Conservation (phyloP, 306 rosid genomes). For the Citrullus colocynthis region DNA sequence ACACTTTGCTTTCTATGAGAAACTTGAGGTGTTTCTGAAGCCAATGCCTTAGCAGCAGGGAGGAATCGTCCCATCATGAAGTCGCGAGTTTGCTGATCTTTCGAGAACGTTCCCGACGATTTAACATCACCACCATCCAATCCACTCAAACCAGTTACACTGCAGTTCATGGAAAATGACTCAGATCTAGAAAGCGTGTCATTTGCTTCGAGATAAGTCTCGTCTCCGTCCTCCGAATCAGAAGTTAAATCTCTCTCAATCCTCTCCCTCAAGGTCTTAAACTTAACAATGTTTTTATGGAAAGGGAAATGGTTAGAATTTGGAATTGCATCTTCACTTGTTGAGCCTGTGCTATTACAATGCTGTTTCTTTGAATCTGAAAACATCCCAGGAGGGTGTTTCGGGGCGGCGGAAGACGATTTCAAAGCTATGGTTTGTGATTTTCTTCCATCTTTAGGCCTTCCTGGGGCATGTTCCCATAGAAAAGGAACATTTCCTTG, state of each 20-base stretch:
- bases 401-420: constrained; percentile 26
- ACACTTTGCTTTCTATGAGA: constrained; percentile 29
- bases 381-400: constrained; percentile 53
- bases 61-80: constrained; percentile 83
- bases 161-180: constrained; percentile 52
- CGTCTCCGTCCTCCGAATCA: constrained; percentile 26
- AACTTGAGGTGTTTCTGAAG: constrained; percentile 42
- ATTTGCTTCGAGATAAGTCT: constrained; percentile 47
- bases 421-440: constrained; percentile 15
- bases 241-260: constrained; percentile 9
- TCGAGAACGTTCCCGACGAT: constrained; percentile 32
- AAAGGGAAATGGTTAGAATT: background rate
- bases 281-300: background rate
- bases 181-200: constrained; percentile 70
- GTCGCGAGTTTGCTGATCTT: constrained; percentile 38
- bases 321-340: background rate
- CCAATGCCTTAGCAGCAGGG: constrained; percentile 83
- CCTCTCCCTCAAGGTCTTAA: constrained; percentile 13
- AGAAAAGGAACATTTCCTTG: constrained; percentile 68
- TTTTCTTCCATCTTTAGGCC: constrained; percentile 52
- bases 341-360: background rate
- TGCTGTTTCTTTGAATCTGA: constrained; percentile 22
- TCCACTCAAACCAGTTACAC: constrained; percentile 60
- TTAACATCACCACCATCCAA: constrained; percentile 39
- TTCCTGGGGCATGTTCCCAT: constrained; percentile 87